Conservation (phyloP, 1,139 yeast genomes). For the Candida pseudoviswanathii region DNA sequence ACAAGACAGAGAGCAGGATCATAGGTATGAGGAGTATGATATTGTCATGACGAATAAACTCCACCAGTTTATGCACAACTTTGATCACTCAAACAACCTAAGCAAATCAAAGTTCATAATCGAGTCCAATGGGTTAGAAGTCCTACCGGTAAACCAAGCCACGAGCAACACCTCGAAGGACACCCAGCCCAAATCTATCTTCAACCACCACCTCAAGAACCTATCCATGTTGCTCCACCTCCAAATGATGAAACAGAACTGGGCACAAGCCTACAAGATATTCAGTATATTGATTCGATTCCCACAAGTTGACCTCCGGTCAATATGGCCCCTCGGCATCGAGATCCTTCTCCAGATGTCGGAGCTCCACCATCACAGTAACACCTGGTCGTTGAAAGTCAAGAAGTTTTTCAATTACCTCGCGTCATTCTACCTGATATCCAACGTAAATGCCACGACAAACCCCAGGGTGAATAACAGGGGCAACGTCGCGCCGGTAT, state of each 20-base stretch:
- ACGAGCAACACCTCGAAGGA: background rate
- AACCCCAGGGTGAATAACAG: slow-evolving; percentile 11
- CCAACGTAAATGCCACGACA: slow-evolving; percentile 12
- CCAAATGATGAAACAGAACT: slow-evolving; percentile 47
- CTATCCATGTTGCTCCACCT: slow-evolving; percentile 37
- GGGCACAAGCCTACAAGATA: slow-evolving; percentile 56
- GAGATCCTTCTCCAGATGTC: slow-evolving; percentile 26
- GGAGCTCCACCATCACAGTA: background rate
- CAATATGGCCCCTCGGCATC: slow-evolving; percentile 63
- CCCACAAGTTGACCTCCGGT: slow-evolving; percentile 51
- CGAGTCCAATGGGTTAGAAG: slow-evolving; percentile 34
- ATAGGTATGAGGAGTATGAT: slow-evolving; percentile 12
- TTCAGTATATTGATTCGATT: slow-evolving; percentile 51
- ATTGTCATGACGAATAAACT: slow-evolving; percentile 16
- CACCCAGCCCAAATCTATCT: slow-evolving; percentile 10
- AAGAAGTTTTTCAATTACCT: slow-evolving; percentile 41
- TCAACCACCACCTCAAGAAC: slow-evolving; percentile 32
- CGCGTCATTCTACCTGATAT: slow-evolving; percentile 27
- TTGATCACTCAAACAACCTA: slow-evolving; percentile 26
- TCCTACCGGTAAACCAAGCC: slow-evolving; percentile 23
- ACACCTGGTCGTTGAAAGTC: slow-evolving; percentile 18
- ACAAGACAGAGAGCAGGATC: slow-evolving; percentile 13
- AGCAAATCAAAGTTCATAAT: slow-evolving; percentile 27
- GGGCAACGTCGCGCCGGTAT: slow-evolving; percentile 34
- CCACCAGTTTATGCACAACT: slow-evolving; percentile 18